These are phyloP conservation scores for Rhodotorula taiwanensis DNA, from an alignment of 768 basidiomycete genomes.

Conservation along the genomic window DNA sequence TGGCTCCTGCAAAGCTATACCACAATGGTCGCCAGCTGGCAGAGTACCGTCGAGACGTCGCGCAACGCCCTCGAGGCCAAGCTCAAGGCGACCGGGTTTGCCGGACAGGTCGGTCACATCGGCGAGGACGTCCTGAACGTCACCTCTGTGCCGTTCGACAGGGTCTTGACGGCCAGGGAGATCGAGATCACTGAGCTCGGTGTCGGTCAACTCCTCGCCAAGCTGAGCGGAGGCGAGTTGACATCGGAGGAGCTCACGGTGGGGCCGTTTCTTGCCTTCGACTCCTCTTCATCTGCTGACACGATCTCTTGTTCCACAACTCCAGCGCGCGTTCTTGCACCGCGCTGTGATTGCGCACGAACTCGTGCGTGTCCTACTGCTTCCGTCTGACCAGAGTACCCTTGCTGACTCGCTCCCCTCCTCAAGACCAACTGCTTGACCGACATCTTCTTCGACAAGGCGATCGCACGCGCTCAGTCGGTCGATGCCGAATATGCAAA, in stretches of 20 bases:
- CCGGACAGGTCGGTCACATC: not conserved
- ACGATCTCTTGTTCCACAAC: not conserved
- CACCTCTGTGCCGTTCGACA: slow-evolving; percentile 52
- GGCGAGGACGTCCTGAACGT: not conserved
- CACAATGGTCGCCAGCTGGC: no score
- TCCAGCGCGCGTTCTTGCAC: slow-evolving; percentile 64
- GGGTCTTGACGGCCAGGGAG: slow-evolving; percentile 55
- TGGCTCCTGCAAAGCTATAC: no score
- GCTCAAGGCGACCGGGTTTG: not conserved
- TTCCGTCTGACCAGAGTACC: not conserved
- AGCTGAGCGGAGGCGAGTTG: slow-evolving; percentile 55
- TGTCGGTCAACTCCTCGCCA: slow-evolving; percentile 50
- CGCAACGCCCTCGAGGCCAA: not conserved
- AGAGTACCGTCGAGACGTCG: no score
- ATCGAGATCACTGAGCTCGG: slow-evolving; percentile 58
- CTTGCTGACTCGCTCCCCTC: not conserved
- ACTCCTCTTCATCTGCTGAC: no score
- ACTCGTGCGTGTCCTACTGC: slow-evolving; percentile 49
- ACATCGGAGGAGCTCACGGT: slow-evolving; percentile 45
- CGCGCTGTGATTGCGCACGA: slow-evolving; percentile 72
- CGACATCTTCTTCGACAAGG: slow-evolving; percentile 69
- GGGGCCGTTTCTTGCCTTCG: not conserved
- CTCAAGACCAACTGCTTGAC: slow-evolving; percentile 69
- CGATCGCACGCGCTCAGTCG: slow-evolving; percentile 59
- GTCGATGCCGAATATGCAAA: slow-evolving; percentile 58